Base-by-base conservation (phyloP, 257 asterid genomes). In the Petrea volubilis region DNA sequence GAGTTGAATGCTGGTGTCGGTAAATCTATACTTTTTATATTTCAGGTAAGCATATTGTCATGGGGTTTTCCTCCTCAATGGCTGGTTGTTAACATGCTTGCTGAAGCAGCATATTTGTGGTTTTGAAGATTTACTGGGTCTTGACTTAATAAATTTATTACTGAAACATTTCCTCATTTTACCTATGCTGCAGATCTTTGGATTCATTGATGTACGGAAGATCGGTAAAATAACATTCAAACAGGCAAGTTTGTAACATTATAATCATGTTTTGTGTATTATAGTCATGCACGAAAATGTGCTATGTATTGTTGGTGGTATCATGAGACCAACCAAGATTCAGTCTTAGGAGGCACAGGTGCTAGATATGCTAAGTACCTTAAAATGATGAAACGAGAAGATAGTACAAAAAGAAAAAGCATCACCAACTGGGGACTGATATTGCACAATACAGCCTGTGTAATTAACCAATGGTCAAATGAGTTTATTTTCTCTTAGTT, bases 191-290 rank as follows among this genome's bases (percentile, higher is more conserved):
- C 92, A 92, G 99, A 90, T 95, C 65, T 92, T 95, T 81, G 87
- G 68, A 23, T 92, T 85, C 78, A 55, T 90, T 73, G 98, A 95
- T 72, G 86, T 81, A 78, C 83, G 79, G 87, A 90, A 86, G 87
- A 86, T 52, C 3, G 95, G 98, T 46, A 86, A 87, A 80, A 79
- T 90, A 68, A 79, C 92, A 40, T 95, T 95, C 64, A 95, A 89
- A 76, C 97, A 90, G 97, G 99, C 87, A 64, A 14, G n/a, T 68
- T 64, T 72, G 65, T 29, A 17, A 0, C 17, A 24, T 13, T 28
- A 34, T 60, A 33, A 31, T 41, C 68, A 14, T 60, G 53, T 44
- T 5, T 27, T 6, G 17, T 40, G 49, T 41, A n/a, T 23, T 31
- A 53, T 21, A 47, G 24, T 38, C 52, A 10, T 64, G 55, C 38